Conservation (phyloP, 2,329 filamentous ascomycete species). For the Leptoxyphium fumago region DNA sequence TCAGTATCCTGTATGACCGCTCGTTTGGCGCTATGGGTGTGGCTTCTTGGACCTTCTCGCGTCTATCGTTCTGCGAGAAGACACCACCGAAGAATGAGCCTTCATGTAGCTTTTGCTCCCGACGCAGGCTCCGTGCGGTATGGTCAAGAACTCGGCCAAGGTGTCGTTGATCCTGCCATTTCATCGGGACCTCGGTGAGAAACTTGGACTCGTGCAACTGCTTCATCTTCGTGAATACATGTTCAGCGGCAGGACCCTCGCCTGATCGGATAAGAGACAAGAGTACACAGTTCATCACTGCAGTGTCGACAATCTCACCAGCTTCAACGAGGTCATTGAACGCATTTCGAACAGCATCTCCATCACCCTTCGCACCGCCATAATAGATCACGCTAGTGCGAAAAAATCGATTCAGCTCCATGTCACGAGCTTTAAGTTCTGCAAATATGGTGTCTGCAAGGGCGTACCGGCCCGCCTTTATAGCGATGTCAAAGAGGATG, state of each 20-base stretch:
- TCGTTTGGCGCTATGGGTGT: slow-evolving; percentile 59
- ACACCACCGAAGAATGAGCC: slow-evolving; percentile 27
- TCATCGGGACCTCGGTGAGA: slow-evolving; percentile 16
- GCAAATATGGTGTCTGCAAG: slow-evolving; percentile 73
- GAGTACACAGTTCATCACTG: slow-evolving; percentile 77
- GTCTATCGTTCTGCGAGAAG: slow-evolving; percentile 9
- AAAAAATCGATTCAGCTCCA: slow-evolving; percentile 63
- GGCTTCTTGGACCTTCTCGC: slow-evolving; percentile 45
- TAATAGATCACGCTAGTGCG: slow-evolving; percentile 73
- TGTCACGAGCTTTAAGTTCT: slow-evolving; percentile 59
- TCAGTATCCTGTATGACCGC: slow-evolving; percentile 63
- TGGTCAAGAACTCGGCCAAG: slow-evolving; percentile 35
- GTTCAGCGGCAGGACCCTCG: slow-evolving; percentile 62
- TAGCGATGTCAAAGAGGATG: slow-evolving; percentile 76
- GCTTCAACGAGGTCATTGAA: slow-evolving; percentile 73
- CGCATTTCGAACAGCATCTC: slow-evolving; percentile 56
- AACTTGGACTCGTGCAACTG: slow-evolving; percentile 32
- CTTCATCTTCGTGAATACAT: slow-evolving; percentile 78
- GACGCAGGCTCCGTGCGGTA: slow-evolving; percentile 27
- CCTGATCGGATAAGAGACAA: slow-evolving; percentile 60
- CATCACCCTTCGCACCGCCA: slow-evolving; percentile 60
- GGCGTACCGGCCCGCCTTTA: slow-evolving; percentile 68
- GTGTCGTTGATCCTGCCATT: slow-evolving; percentile 27
- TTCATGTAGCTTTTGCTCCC: slow-evolving; percentile 34
- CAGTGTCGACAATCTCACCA: slow-evolving; percentile 77